These are phyloP conservation scores for Kalanchoe fedtschenkoi DNA, from an alignment of 164 flowering plant genomes.

Conservation along the genomic window DNA sequence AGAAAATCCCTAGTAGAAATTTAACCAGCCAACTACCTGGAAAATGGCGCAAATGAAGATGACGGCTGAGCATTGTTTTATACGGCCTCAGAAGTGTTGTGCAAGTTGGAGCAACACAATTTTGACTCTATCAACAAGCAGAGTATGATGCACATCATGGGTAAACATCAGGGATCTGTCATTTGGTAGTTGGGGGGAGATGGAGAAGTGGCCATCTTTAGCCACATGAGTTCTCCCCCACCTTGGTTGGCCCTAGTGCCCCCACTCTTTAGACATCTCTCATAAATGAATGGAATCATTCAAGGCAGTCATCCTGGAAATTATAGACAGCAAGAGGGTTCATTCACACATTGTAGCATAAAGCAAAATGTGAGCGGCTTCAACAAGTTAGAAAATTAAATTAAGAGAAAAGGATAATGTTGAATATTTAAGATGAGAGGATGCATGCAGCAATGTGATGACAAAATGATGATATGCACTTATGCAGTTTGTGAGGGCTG, in stretches of 20 bases:
- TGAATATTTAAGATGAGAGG: background rate
- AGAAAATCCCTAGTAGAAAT: background rate
- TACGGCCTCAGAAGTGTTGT: too few species aligned
- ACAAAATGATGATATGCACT: background rate
- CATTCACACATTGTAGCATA: too few species aligned
- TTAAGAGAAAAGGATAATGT: background rate
- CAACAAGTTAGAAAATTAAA: background rate
- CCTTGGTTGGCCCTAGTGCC: background rate
- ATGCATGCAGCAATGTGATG: background rate
- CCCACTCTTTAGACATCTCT: background rate
- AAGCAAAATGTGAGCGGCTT: too few species aligned
- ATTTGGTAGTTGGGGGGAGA: background rate
- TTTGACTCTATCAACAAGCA: background rate
- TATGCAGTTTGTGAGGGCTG: background rate
- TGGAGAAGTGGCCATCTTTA: background rate
- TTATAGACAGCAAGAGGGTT: background rate
- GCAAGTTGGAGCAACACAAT: background rate
- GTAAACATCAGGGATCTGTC: background rate
- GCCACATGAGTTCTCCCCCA: slow-evolving; percentile 4
- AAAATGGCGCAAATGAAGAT: too few species aligned
- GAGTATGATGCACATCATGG: too few species aligned
- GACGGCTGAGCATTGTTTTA: too few species aligned
- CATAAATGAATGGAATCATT: background rate
- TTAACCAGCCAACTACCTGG: background rate
- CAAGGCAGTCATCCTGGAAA: slow-evolving; percentile 1